Base-by-base conservation (phyloP, 1,139 yeast genomes). In the Magnusiomyces ingens region DNA sequence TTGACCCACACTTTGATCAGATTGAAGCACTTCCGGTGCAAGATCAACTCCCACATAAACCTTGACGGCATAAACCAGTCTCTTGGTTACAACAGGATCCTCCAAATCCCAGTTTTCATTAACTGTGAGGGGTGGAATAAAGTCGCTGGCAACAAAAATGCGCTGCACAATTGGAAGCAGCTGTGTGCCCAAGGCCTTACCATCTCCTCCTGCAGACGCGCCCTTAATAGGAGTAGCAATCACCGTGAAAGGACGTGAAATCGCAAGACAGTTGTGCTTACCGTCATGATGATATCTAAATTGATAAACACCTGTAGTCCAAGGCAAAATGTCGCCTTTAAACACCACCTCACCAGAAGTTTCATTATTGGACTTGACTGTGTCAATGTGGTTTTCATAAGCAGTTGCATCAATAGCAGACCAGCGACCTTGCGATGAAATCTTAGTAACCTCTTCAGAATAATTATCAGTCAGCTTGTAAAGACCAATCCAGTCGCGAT, bases 291-390 rank as follows among this genome's bases (percentile, higher is more conserved):
- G 95, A 63, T 85, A 85, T 67, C 95, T 76, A 62, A 87, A 77
- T 67, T 87, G 94, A 67, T 82, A 87, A 44, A 81, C 74, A 0
- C 95, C 95, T 53, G 78, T 80, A 60, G 83, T 85, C 82, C 86
- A 85, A 62, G 77, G 77, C 48, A 84, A 69, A 50, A 76, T 70
- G 10, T 76, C 75, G 10, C 76, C 75, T 11, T 72, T 68, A 62
- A 87, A 87, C 6, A 63, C 70, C 12, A 80, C 74, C n/a, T 67
- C 60, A 0, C 94, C 94, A 2, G 67, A 61, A 3, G 69, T 67
- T n/a, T 63, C 64, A 1, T 64, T 63, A 35, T 63, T 63, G 13
- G 57, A 53, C 8, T 53, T 47, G 10, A 61, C 29, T 13, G 50
- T 48, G n/a, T 43, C 51, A 43, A 42, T 44, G 37, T 55, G 56